Percentiles rank a stretch among this genome's conserved stretches.
These are phyloP conservation scores for Acer campestre DNA, from an alignment of 345 rosid genomes.

Conservation along the genomic window DNA sequence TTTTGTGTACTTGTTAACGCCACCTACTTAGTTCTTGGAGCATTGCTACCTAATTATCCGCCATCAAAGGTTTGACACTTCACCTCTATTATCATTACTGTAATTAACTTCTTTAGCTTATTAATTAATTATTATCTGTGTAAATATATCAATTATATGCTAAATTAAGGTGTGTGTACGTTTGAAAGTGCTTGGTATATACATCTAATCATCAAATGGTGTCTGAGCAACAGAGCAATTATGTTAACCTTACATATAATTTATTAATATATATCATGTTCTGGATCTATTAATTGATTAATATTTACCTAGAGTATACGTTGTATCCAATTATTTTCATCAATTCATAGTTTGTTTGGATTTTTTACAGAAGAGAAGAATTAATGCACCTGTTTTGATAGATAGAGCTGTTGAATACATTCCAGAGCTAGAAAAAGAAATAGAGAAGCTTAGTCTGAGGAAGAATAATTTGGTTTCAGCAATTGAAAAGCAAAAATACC, in stretches of 20 bases:
- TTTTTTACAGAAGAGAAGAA: conserved; percentile 29
- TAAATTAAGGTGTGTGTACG: no score
- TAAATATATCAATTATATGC: no score
- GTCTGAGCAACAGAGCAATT: no score
- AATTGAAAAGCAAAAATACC: conserved; percentile 1
- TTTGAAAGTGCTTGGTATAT: no score
- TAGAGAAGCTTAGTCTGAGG: conserved; percentile 26
- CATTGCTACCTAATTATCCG: conserved; percentile 32
- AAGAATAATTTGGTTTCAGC: conserved; percentile 26
- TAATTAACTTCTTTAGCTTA: background rate
- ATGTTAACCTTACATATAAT: no score
- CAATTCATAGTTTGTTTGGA: no score
- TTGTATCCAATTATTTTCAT: no score
- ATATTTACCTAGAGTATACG: no score
- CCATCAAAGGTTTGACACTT: conserved; percentile 27
- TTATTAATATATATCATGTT: no score
- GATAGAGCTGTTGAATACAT: conserved; percentile 37
- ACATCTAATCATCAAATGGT: no score
- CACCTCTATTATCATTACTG: background rate
- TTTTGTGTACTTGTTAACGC: conserved; percentile 10
- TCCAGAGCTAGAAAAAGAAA: conserved; percentile 36
- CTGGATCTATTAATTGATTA: no score
- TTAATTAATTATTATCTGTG: background rate
- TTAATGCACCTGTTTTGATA: conserved; percentile 25
- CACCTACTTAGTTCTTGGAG: conserved; percentile 33